Base-by-base conservation (phyloP, 306 rosid species). In the Begonia peltatifolia region DNA sequence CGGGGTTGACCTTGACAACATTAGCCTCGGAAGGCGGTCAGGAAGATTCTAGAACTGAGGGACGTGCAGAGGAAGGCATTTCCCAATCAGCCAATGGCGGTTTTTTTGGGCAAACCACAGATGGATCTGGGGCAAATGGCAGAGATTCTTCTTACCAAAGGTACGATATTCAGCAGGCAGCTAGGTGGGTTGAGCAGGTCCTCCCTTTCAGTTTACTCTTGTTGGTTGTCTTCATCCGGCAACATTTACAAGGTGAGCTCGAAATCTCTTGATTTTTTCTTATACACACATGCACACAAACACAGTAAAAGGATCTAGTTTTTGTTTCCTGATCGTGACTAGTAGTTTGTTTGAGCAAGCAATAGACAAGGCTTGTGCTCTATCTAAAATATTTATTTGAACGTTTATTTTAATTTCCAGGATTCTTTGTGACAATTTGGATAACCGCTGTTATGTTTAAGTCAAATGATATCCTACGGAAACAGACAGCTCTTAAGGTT, bases 401-500 rank as follows among this genome's bases (percentile, higher is more conserved):
- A 30, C 38, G 38, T 30, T 44, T 44, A 11, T n/a, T 44, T 44
- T 44, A 44, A 44, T 44, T 7, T 44, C 48, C 48, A 44, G 96
- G 94, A 59, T 86, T 86, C 72, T 79, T 92, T 70, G 72, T 81
- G 49, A 79, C 84, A 50, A 73, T 86, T 61, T 77, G 96, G 82
- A 64, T 86, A 63, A 77, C 93, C 35, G 95, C 84, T 74, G 81
- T 92, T 65, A 77, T 92, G 99, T 77, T 68, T 59, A 83, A 82
- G 71, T 83, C 99, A 13, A 92, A 81, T 63, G 94, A 92, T 70
- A 63, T 87, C 59, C 82, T 92, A 22, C 76, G 75, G 74, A 81
- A 78, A 74, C 99, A 92, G 79, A 92, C 96, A 46, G 79, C 96
- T 70, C 69, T 92, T 50, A 92, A 86, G 96, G 99, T 92, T 47